Conservation (phyloP, 768 basidiomycete species). For the Boletus huronensis region DNA sequence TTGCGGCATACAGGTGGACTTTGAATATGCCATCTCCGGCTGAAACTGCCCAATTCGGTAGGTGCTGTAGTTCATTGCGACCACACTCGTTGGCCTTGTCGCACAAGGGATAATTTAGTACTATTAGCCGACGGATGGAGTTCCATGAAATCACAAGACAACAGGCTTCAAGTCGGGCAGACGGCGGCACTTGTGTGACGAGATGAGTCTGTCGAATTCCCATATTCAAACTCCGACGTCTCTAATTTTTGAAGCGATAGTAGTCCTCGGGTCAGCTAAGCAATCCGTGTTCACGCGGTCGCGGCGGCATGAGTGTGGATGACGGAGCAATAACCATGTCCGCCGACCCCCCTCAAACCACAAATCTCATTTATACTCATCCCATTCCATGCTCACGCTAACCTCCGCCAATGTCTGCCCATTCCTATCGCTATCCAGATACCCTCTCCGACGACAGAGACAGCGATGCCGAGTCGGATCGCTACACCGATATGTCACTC, state of each 20-base stretch:
- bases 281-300: slow-evolving; percentile 27
- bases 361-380: slow-evolving; percentile 25
- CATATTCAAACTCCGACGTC: background rate
- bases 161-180: no score
- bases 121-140: background rate
- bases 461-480: slow-evolving; percentile 44
- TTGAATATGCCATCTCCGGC: background rate
- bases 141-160: background rate
- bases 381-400: slow-evolving; percentile 7
- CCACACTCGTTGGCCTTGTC: background rate
- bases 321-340: slow-evolving; percentile 34
- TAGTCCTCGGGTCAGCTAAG: slow-evolving; percentile 22
- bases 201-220: background rate
- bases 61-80: background rate
- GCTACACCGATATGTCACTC: slow-evolving; percentile 41
- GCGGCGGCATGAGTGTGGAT: slow-evolving; percentile 18
- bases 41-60: background rate
- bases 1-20: background rate
- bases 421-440: slow-evolving; percentile 1
- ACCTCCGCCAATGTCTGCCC: slow-evolving; percentile 15
- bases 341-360: slow-evolving; percentile 27
- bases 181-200: background rate
- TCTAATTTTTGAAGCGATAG: background rate
- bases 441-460: slow-evolving; percentile 39
- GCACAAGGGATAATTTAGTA: background rate